Evolutionary conservation across 1,284 basidiomycete genomes (phyloP).

Genomic region (Lentinus polychrous): DNA sequence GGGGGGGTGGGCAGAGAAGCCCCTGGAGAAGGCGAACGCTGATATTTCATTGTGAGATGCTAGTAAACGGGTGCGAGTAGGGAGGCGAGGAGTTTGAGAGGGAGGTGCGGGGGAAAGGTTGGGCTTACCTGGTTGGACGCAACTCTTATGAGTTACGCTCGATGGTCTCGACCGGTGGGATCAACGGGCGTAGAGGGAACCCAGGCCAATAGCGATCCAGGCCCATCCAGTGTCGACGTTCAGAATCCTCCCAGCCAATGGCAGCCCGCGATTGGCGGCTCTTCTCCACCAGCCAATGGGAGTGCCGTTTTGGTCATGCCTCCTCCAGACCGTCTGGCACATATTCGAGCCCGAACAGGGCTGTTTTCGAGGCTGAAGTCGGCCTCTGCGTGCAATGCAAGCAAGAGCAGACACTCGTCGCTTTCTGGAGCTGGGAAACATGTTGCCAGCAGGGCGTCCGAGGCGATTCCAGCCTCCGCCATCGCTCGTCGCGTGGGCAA

Average conservation of each 20-base stretch:
- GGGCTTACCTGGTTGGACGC: background rate
- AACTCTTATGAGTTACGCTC: conserved; percentile 1
- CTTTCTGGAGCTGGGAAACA: conserved; percentile 2
- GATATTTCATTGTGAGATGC: conserved; percentile 17
- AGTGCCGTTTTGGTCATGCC: conserved; percentile 9
- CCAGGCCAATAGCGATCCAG: conserved; percentile 25
- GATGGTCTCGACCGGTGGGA: conserved; percentile 2
- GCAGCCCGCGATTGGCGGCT: background rate
- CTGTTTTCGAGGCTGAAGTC: no score
- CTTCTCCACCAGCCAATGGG: conserved; percentile 16
- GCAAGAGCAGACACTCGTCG: background rate
- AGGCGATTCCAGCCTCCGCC: background rate
- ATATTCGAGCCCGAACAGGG: background rate
- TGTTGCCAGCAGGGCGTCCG: background rate
- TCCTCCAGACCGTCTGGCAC: conserved; percentile 12
- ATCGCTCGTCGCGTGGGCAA: background rate
- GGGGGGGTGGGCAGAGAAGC: conserved; percentile 38
- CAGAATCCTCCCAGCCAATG: background rate
- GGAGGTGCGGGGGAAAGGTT: background rate
- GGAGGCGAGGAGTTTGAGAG: background rate
- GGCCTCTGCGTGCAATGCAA: background rate
- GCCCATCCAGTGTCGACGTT: conserved; percentile 12
- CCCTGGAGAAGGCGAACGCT: conserved; percentile 20
- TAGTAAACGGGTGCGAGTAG: background rate
- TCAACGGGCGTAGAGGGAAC: background rate